Base-by-base conservation (phyloP, 2,329 filamentous ascomycete species). In the Talaromyces sp. region DNA sequence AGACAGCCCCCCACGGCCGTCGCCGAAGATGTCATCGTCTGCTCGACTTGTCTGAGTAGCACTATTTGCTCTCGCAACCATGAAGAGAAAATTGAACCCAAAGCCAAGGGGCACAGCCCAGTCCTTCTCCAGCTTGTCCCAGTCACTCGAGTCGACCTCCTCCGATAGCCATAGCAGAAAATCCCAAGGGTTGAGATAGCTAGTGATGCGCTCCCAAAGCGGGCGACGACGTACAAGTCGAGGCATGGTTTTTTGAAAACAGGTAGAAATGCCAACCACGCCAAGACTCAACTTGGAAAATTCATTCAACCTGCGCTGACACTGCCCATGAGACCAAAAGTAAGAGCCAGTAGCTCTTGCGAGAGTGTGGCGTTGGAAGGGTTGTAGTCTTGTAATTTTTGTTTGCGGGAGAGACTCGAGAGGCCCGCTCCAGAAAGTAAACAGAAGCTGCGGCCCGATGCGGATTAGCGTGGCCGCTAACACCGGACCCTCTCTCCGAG, bases 131-230 rank as follows among this genome's bases (percentile, higher is more conserved):
- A 85, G 79, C 21, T 93, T 91, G 67, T 97, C 90, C 87, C 92
- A 96, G 68, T 96, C 90, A 70, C 89, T 88, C 29, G 91, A 91
- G 72, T 97, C 93, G 62, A 99, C 84, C 77, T 96, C 91, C 73
- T 98, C 93, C 0, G 91, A 96, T 1, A 96, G 76, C 89, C 91
- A 96, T 19, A 99, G 85, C 58, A 95, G 78, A 70, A 93, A 90
- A 77, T 99, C 95, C 78, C 90, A 88, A 3, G 91, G 91, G 71
- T 98, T 93, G 62, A 97, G 80, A 74, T 86, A 86, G 60, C 89
- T 83, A 72, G 86, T 86, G 73, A 98, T 83, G 73, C 93, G 90
- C 82, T 98, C 89, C 31, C 78, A 73, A 67, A 96, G 83, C 73
- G 95, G 88, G 72, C 86, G 86, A 69, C 86, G 87, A 72, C 95